These are phyloP conservation scores for Melanogaster broomeanus DNA, from an alignment of 768 basidiomycete genomes.

Conservation along the genomic window DNA sequence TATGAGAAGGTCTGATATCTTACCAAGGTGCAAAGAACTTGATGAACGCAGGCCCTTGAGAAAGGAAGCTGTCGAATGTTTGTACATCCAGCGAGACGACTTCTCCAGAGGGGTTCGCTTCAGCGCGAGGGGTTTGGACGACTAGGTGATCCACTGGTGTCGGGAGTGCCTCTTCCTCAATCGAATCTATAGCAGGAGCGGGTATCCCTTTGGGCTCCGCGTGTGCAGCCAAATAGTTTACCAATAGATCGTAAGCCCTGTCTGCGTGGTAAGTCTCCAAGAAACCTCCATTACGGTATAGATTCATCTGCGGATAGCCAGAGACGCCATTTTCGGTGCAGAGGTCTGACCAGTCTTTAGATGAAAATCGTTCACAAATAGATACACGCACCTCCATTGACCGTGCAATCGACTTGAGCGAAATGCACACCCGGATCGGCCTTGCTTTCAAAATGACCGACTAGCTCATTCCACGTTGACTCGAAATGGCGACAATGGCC, in stretches of 20 bases:
- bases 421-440: slow-evolving; percentile 48
- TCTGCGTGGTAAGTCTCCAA: slow-evolving; percentile 56
- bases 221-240: slow-evolving; percentile 54
- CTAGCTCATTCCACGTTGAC: slow-evolving; percentile 79
- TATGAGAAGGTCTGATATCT: slow-evolving; percentile 2
- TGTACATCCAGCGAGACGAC: slow-evolving; percentile 26
- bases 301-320: slow-evolving; percentile 75
- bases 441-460: slow-evolving; percentile 48
- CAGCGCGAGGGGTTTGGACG: slow-evolving; percentile 15
- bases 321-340: slow-evolving; percentile 68
- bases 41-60: slow-evolving; percentile 56
- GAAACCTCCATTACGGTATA: slow-evolving; percentile 68
- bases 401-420: slow-evolving; percentile 81
- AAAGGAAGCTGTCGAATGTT: slow-evolving; percentile 41
- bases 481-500: slow-evolving; percentile 76
- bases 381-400: slow-evolving; percentile 65
- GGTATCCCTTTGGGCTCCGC: slow-evolving; percentile 26
- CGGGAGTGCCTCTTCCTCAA: slow-evolving; percentile 1
- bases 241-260: slow-evolving; percentile 55
- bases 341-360: slow-evolving; percentile 54
- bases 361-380: background rate
- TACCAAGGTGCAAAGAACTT: slow-evolving; percentile 94
- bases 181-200: slow-evolving; percentile 2
- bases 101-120: slow-evolving; percentile 25
- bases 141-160: slow-evolving; percentile 5